Conservation (phyloP, 257 asterid species). For the Craterostigma plantagineum region DNA sequence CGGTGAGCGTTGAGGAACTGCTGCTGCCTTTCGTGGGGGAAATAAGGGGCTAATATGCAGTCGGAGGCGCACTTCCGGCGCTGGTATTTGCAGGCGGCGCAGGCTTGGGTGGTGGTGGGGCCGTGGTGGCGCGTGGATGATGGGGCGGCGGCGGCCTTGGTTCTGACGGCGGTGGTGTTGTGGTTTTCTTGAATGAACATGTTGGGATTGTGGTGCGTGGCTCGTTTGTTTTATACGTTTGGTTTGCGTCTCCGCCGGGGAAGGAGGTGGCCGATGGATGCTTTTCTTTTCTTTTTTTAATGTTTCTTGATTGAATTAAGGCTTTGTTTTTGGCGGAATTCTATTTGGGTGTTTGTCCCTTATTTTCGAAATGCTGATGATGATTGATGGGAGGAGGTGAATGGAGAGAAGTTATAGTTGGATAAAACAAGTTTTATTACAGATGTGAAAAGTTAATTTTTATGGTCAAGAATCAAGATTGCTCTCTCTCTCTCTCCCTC, state of each 20-base stretch:
- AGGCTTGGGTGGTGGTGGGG: constrained; percentile 52
- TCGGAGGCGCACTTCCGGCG: constrained; percentile 87
- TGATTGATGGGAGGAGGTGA: background rate
- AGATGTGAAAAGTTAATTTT: too few relatives aligned
- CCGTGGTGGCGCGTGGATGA: constrained; percentile 10
- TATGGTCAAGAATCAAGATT: too few relatives aligned
- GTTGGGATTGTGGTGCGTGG: constrained; percentile 11
- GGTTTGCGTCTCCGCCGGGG: constrained; percentile 81
- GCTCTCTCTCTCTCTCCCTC: too few relatives aligned
- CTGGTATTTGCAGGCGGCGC: constrained; percentile 93
- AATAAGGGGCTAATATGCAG: constrained; percentile 84
- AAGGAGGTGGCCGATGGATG: constrained; percentile 10
- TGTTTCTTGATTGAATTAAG: constrained; percentile 31
- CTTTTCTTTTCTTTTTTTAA: constrained; percentile 3
- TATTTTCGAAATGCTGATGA: background rate
- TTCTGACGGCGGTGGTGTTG: constrained; percentile 7
- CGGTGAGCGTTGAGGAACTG: constrained; percentile 87
- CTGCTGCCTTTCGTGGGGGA: constrained; percentile 72
- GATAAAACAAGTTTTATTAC: too few relatives aligned
- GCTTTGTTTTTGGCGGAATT: constrained; percentile 21
- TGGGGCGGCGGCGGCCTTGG: constrained; percentile 2
- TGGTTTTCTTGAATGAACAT: constrained; percentile 16
- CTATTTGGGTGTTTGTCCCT: background rate
- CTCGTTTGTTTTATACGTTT: constrained; percentile 9
- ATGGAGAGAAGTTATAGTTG: background rate